phyloP scores from a whole-genome alignment of 1,139 yeast species.

The Geotrichum fermentans region DNA sequence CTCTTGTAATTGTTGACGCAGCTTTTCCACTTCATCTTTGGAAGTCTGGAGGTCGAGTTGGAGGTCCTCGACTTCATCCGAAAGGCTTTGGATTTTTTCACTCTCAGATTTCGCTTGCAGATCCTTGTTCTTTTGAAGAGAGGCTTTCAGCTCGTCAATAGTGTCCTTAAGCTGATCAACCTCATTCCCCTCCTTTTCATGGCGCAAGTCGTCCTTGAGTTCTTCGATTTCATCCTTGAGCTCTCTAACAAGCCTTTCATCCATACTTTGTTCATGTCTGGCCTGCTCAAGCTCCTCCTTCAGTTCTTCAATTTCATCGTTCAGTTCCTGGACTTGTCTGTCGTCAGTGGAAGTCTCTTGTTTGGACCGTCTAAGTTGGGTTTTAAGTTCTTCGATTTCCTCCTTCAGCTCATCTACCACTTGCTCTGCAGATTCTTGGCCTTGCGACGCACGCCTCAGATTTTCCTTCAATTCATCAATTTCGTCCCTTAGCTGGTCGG shows the following conservation, averaged over 20 bases:
- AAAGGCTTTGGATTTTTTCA: constrained; percentile 7
- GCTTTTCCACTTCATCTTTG: constrained; percentile 12
- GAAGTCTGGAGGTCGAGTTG: constrained; percentile 25
- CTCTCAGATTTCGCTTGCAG: background rate
- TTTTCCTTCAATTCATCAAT: constrained; percentile 26
- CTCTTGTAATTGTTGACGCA: constrained; percentile 1
- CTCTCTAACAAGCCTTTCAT: background rate
- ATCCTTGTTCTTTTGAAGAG: background rate
- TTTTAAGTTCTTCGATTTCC: constrained; percentile 21
- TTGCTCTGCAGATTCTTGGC: background rate
- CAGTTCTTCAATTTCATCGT: constrained; percentile 25
- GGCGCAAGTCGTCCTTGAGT: constrained; percentile 1
- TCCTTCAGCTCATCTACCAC: constrained; percentile 27
- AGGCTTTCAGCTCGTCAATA: background rate
- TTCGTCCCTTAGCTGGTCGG: constrained; percentile 4
- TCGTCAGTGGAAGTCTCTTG: constrained; percentile 12
- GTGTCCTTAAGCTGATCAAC: background rate
- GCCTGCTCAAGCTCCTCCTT: constrained; percentile 25
- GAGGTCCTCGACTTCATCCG: constrained; percentile 23
- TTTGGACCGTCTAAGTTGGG: constrained; percentile 21
- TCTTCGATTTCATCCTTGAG: constrained; percentile 3
- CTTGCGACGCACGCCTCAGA: constrained; percentile 23
- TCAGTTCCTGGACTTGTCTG: constrained; percentile 18
- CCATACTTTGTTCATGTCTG: constrained; percentile 16
- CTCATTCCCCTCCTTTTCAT: background rate